phyloP scores from a whole-genome alignment of 805 yeast genomes.

The Lachancea thermotolerans region DNA sequence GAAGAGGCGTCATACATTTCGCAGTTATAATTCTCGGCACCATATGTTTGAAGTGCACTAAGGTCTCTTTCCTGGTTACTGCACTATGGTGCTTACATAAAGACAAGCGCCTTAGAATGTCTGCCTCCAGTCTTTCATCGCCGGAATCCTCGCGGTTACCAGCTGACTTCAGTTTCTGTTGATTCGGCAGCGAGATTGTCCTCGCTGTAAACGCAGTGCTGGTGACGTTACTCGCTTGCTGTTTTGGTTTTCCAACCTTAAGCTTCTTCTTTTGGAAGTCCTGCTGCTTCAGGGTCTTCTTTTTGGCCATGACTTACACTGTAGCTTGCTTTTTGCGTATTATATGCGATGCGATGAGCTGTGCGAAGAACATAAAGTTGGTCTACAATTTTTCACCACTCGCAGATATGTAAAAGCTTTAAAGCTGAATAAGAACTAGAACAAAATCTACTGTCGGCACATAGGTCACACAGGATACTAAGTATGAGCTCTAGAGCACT shows the following conservation, averaged over 20 bases:
- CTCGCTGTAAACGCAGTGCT: conserved; percentile 80
- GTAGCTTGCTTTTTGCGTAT: no score
- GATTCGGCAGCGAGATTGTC: conserved; percentile 29
- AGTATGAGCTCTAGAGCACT: conserved; percentile 34
- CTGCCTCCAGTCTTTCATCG: conserved; percentile 33
- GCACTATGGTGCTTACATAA: conserved; percentile 69
- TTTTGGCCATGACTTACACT: conserved; percentile 28
- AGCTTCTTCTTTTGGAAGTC: conserved; percentile 61
- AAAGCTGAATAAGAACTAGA: background rate
- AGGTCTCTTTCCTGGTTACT: conserved; percentile 64
- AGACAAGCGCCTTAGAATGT: conserved; percentile 55
- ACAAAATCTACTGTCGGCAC: background rate
- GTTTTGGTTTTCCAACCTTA: conserved; percentile 78
- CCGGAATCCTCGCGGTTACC: conserved; percentile 5
- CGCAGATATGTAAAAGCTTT: background rate
- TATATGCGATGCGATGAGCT: conserved; percentile 15
- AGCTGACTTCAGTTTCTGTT: conserved; percentile 19
- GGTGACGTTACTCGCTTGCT: conserved; percentile 68
- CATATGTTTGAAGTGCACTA: conserved; percentile 44
- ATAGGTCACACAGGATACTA: no score
- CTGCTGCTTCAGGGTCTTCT: conserved; percentile 36
- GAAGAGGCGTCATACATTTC: conserved; percentile 26
- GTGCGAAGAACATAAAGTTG: background rate
- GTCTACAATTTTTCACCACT: background rate
- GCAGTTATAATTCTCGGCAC: conserved; percentile 39